Conservation (phyloP, 441 rosid species). For the Eutrema salsugineum region DNA sequence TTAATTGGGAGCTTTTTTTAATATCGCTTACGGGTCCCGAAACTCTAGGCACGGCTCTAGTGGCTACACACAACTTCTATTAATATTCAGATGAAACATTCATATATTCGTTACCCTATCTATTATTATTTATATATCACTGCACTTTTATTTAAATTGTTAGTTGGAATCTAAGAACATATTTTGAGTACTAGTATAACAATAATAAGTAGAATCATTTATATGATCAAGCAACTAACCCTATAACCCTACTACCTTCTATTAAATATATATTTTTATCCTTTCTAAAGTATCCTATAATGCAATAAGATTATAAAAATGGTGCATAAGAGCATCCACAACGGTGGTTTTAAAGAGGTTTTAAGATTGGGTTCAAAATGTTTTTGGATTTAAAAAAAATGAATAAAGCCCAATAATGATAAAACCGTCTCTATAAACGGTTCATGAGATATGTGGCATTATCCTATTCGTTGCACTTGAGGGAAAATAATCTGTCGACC, state of each 20-base stretch:
- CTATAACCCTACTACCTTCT: conserved; percentile 19
- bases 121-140: neutral
- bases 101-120: neutral
- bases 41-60: too few relatives aligned
- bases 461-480: too few relatives aligned
- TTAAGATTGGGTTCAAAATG: too few relatives aligned
- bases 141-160: neutral
- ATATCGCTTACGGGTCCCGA: too few relatives aligned
- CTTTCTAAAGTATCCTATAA: neutral
- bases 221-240: conserved; percentile 25
- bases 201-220: neutral
- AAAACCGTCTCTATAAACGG: too few relatives aligned
- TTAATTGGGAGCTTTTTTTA: too few relatives aligned
- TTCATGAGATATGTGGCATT: too few relatives aligned
- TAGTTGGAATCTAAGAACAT: conserved; percentile 21
- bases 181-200: neutral
- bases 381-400: too few relatives aligned
- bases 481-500: too few relatives aligned
- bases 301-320: neutral
- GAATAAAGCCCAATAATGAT: too few relatives aligned
- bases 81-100: neutral
- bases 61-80: neutral
- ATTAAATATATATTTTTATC: neutral
- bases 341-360: too few relatives aligned
- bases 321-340: too few relatives aligned